phyloP scores from a whole-genome alignment of 345 rosid species.

The Salix suchowensis region DNA sequence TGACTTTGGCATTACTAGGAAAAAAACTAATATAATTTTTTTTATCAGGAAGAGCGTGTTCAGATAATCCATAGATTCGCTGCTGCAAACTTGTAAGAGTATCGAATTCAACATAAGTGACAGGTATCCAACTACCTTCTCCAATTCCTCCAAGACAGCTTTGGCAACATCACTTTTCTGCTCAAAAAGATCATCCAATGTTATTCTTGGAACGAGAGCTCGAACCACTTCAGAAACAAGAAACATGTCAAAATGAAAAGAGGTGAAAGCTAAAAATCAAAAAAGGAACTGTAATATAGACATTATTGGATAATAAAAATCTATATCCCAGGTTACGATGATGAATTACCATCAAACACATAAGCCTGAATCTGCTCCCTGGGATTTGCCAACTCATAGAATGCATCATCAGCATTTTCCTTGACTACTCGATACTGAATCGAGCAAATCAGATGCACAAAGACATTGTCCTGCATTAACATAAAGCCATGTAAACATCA shows the following conservation, averaged over 20 bases:
- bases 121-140: conserved; percentile 49
- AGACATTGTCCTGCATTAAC: conserved; percentile 72
- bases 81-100: background rate
- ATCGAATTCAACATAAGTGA: background rate
- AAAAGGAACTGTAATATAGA: background rate
- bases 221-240: conserved; percentile 61
- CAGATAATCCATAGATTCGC: background rate
- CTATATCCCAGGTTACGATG: background rate
- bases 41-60: background rate
- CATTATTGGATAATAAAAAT: background rate
- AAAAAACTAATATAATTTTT: background rate
- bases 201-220: conserved; percentile 87
- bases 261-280: background rate
- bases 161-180: conserved; percentile 97
- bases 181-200: conserved; percentile 83
- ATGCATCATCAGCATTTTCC: conserved; percentile 89
- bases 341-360: conserved; percentile 76
- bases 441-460: conserved; percentile 89
- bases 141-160: conserved; percentile 91
- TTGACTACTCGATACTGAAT: conserved; percentile 80
- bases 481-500: conserved; percentile 39
- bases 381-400: conserved; percentile 91
- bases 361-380: conserved; percentile 91
- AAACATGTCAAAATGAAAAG: background rate
- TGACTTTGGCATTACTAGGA: background rate